Evolutionary conservation across 805 yeast species (phyloP).

Genomic region (Saccharomyces mikatae): DNA sequence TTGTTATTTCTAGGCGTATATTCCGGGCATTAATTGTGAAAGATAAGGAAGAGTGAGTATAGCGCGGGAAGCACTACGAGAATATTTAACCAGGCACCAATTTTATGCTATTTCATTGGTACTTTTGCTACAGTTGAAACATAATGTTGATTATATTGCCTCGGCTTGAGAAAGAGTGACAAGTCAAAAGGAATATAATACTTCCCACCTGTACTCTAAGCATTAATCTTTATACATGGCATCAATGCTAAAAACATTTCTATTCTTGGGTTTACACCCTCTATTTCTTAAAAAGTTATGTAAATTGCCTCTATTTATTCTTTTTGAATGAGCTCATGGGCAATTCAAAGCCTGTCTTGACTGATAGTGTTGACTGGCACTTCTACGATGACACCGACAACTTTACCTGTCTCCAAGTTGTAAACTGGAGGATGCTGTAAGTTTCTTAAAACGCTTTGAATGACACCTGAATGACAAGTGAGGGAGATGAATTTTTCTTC

Average conservation of each 20-base stretch:
- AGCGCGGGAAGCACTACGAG: not conserved
- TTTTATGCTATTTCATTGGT: too few relatives aligned
- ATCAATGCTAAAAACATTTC: too few relatives aligned
- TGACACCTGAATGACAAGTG: slow-evolving; percentile 58
- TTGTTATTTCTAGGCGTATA: not conserved
- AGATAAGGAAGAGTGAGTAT: not conserved
- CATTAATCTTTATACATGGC: too few relatives aligned
- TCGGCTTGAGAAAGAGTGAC: too few relatives aligned
- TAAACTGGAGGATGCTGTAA: slow-evolving; percentile 49
- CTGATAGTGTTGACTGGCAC: slow-evolving; percentile 1
- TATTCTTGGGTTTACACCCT: too few relatives aligned
- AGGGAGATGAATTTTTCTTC: slow-evolving; percentile 34
- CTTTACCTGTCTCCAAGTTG: slow-evolving; percentile 53
- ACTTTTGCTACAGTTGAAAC: too few relatives aligned
- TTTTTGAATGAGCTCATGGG: not conserved
- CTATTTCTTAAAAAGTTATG: not conserved
- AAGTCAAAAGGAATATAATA: too few relatives aligned
- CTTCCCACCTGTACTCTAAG: too few relatives aligned
- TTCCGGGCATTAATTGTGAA: not conserved
- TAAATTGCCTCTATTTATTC: not conserved
- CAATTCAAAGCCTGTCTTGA: not conserved
- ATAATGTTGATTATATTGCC: not conserved
- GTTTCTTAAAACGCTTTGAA: slow-evolving; percentile 43
- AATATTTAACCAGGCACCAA: not conserved
- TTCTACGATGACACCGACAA: slow-evolving; percentile 50